Evolutionary conservation across 2,329 filamentous ascomycete species (phyloP).

Genomic region (Trichoderma koningiopsis): DNA sequence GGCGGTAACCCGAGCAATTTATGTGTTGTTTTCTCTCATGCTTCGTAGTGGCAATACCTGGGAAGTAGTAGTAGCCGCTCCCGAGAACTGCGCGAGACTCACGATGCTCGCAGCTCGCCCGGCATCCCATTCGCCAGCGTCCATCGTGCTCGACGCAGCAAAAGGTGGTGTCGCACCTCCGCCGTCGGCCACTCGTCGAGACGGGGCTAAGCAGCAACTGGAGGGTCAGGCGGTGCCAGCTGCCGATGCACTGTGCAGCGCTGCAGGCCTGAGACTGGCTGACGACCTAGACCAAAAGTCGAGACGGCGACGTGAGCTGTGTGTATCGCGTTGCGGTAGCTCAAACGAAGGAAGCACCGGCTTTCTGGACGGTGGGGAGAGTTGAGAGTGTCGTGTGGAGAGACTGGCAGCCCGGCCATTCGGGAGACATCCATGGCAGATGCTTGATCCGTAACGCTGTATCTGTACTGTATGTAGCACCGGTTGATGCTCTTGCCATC

Average conservation of each 20-base stretch:
- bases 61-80: neutral
- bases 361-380: neutral
- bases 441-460: neutral
- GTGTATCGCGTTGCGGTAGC: neutral
- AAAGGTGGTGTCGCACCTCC: conserved; percentile 21
- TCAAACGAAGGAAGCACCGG: conserved; percentile 3
- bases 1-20: neutral
- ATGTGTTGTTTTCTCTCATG: neutral
- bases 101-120: neutral
- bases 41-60: neutral
- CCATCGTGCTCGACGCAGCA: neutral
- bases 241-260: conserved; percentile 25
- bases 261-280: conserved; percentile 11
- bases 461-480: neutral
- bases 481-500: neutral
- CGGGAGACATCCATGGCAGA: conserved; percentile 6
- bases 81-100: neutral
- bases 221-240: conserved; percentile 23
- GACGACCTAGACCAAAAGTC: neutral
- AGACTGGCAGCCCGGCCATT: neutral
- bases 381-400: neutral
- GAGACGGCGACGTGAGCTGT: neutral
- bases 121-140: conserved; percentile 11
- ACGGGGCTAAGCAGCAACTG: conserved; percentile 11
- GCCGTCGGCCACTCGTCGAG: conserved; percentile 12